A percentile compares a stretch with the other conserved stretches of the same genome.
Conservation (phyloP, 1,284 basidiomycete genomes). For the Tilletia horrida region DNA sequence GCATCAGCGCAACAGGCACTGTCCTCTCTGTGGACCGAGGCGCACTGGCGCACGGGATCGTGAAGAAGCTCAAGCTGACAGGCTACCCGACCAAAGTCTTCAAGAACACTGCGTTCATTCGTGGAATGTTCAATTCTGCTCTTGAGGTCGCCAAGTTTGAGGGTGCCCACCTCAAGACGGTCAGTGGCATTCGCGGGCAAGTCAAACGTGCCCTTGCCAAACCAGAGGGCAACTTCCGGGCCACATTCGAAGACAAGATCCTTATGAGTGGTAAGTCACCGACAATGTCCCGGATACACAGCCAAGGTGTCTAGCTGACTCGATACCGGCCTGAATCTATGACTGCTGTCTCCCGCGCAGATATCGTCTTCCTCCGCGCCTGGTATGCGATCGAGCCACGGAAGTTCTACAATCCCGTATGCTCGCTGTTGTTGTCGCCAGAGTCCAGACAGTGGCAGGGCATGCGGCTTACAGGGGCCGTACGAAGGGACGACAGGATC, state of each 20-base stretch:
- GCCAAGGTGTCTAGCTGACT: not conserved
- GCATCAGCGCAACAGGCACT: constrained; percentile 88
- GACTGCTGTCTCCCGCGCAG: constrained; percentile 59
- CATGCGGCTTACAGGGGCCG: constrained; percentile 92
- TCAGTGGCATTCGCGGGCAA: constrained; percentile 92
- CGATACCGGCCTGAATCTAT: not conserved
- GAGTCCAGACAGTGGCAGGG: constrained; percentile 59
- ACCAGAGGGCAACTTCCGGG: constrained; percentile 90
- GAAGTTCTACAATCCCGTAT: constrained; percentile 95
- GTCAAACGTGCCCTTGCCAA: constrained; percentile 91
- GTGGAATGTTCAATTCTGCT: constrained; percentile 90
- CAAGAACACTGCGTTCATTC: constrained; percentile 98
- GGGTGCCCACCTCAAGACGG: constrained; percentile 89
- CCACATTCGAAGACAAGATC: constrained; percentile 97
- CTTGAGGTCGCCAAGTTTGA: constrained; percentile 98
- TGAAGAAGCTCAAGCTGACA: constrained; percentile 97
- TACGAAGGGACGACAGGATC: constrained; percentile 76
- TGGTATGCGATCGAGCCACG: constrained; percentile 96
- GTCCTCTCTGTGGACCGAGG: constrained; percentile 78
- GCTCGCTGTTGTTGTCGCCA: constrained; percentile 66
- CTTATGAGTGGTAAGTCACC: constrained; percentile 77
- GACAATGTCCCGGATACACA: not conserved
- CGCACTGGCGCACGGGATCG: constrained; percentile 72
- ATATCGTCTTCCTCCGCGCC: constrained; percentile 89
- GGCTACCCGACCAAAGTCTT: constrained; percentile 93